Base-by-base conservation (phyloP, 2,329 filamentous ascomycete genomes). In the Thielaviopsis musarum region DNA sequence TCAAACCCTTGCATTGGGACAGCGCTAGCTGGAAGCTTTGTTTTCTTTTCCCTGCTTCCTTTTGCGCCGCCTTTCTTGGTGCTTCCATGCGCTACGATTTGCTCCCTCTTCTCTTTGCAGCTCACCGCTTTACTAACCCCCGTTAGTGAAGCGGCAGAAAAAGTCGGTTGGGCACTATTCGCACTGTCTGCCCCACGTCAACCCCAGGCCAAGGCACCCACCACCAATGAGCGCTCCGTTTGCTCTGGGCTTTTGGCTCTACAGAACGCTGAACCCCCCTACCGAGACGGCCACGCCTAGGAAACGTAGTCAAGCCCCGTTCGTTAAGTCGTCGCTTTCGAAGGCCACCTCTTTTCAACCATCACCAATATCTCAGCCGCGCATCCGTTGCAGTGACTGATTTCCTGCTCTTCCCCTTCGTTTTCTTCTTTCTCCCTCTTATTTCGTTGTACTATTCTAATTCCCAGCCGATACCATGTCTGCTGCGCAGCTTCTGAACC, bases 401-500 rank as follows among this genome's bases (percentile, higher is more conserved):
- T 19, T 38, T 60, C 52, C 26, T 56, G 24, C 48, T 60, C 30
- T 34, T 34, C 10, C 30, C 9, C 30, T 34, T 34, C 10, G 38
- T 41, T 22, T 38, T n/a, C 48, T 38, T 26, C 55, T 56, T 34
- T 54, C 48, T 6, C 45, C 13, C 12, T 51, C 19, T 57, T 24
- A n/a, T 51, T 54, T 54, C 48, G 61, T 77, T 73, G 62, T 78
- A 78, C 65, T 78, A 74, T 64, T 75, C 57, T 62, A 59, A 59
- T 62, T 57, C 19, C 19, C 41, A 48, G 34, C 52, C 45, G 5
- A 59, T 52, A 59, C 28, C 55, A 97, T 97, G 93, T 97, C 91
- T 75, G 93, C 93, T 67, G 91, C 93, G 70, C 91, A 97, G 77
- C 84, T 98, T 69, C 85, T 98, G 65, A 98, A 98, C 75, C 93